Evolutionary conservation across 2,329 filamentous ascomycete genomes (phyloP).

Genomic region (Gremmenia infestans): DNA sequence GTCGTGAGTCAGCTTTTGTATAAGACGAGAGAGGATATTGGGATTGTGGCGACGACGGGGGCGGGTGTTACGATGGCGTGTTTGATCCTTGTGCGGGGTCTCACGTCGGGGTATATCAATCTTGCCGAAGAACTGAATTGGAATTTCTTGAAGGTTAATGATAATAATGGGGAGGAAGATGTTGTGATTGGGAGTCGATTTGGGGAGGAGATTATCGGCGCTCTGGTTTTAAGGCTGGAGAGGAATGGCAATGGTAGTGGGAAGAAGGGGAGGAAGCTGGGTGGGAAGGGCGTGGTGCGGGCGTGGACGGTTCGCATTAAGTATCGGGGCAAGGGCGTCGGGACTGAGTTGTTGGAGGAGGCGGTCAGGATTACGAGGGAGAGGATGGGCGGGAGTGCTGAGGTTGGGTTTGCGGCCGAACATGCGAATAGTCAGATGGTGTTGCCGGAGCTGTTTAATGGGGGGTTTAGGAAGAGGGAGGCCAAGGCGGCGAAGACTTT

Average conservation of each 20-base stretch:
- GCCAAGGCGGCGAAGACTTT: constrained; percentile 49
- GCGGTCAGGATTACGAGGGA: constrained; percentile 64
- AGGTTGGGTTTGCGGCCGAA: constrained; percentile 67
- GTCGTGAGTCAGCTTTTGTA: constrained; percentile 39
- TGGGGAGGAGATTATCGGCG: constrained; percentile 65
- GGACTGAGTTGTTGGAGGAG: constrained; percentile 65
- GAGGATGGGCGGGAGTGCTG: constrained; percentile 61
- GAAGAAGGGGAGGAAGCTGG: constrained; percentile 35
- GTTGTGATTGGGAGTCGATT: constrained; percentile 61
- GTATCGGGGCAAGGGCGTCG: constrained; percentile 69
- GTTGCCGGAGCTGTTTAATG: constrained; percentile 59
- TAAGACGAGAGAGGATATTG: constrained; percentile 43
- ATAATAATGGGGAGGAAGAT: constrained; percentile 41
- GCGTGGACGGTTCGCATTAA: constrained; percentile 74
- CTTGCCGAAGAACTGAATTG: constrained; percentile 28
- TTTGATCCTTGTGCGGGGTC: constrained; percentile 55
- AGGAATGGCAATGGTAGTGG: constrained; percentile 34
- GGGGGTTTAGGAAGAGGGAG: constrained; percentile 54
- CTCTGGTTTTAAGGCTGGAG: constrained; percentile 56
- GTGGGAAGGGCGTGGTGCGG: constrained; percentile 66
- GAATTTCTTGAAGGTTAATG: constrained; percentile 23
- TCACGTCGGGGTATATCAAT: constrained; percentile 52
- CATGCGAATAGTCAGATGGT: constrained; percentile 70
- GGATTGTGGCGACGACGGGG: constrained; percentile 51
- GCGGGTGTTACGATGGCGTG: constrained; percentile 59